phyloP scores from a whole-genome alignment of 306 rosid genomes.

The Dalbergia oliveri region DNA sequence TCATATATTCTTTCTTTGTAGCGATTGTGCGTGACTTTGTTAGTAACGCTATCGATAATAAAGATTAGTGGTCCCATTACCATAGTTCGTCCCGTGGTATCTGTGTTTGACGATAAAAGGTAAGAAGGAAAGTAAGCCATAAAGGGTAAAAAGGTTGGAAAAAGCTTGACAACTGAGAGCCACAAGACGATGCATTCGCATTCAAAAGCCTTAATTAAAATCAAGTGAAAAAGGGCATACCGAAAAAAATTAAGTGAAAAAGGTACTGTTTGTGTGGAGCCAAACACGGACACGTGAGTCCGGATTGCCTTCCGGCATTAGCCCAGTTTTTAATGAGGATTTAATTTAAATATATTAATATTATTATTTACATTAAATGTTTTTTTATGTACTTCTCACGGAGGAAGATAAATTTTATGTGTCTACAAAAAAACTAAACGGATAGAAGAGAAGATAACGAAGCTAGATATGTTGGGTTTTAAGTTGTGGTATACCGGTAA shows the following conservation, averaged over 20 bases:
- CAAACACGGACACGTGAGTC: slow-evolving; percentile 54
- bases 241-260: slow-evolving; percentile 6
- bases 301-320: slow-evolving; percentile 45
- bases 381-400: no score
- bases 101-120: slow-evolving; percentile 40
- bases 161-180: slow-evolving; percentile 24
- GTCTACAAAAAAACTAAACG: no score
- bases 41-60: neutral
- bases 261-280: slow-evolving; percentile 46
- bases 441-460: no score
- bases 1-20: neutral
- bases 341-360: no score
- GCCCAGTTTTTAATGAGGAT: neutral
- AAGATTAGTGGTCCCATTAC: slow-evolving; percentile 50
- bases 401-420: no score
- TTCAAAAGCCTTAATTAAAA: slow-evolving; percentile 35
- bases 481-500: no score
- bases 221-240: slow-evolving; percentile 5
- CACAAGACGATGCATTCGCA: slow-evolving; percentile 39
- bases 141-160: slow-evolving; percentile 20
- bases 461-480: no score
- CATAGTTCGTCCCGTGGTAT: slow-evolving; percentile 37
- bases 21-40: neutral
- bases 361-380: no score
- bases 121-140: slow-evolving; percentile 30